These are phyloP conservation scores for Fragaria iinumae DNA, from an alignment of 306 rosid species.

Conservation along the genomic window DNA sequence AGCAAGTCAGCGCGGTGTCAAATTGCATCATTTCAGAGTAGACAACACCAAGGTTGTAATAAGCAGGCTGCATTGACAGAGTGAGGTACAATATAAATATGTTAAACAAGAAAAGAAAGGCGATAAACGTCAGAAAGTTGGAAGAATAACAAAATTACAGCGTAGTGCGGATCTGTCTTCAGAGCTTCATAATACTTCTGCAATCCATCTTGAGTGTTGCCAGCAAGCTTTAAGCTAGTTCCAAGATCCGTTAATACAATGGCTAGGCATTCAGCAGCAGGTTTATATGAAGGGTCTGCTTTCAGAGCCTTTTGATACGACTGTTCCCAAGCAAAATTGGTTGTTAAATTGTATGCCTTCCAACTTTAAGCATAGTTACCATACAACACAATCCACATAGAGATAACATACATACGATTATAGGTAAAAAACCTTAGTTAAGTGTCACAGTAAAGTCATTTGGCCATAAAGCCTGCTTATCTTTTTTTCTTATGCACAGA, in stretches of 20 bases:
- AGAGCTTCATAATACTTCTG: conserved; percentile 97
- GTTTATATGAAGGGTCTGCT: conserved; percentile 80
- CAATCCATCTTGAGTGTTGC: conserved; percentile 93
- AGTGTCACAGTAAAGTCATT: background rate
- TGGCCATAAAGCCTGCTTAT: background rate
- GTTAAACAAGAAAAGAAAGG: conserved; percentile 11
- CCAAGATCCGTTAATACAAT: conserved; percentile 98
- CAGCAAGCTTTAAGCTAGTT: conserved; percentile 95
- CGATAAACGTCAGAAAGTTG: conserved; percentile 12
- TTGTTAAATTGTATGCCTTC: conserved; percentile 3
- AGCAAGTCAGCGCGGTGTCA: conserved; percentile 86
- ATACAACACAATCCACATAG: conserved; percentile 2
- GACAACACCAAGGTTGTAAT: conserved; percentile 97
- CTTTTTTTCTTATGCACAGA: background rate
- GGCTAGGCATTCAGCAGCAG: conserved; percentile 92
- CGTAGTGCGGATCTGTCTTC: conserved; percentile 87
- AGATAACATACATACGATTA: background rate
- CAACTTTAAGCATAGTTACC: conserved; percentile 6
- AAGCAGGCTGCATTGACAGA: conserved; percentile 77
- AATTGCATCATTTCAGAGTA: conserved; percentile 99
- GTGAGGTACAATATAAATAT: conserved; percentile 15
- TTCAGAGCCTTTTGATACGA: conserved; percentile 88
- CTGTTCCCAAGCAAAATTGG: conserved; percentile 57
- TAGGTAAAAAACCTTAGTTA: background rate
- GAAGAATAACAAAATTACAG: conserved; percentile 52